Conservation (phyloP, 352 stramenopile genomes). For the Phytophthora foliorum region DNA sequence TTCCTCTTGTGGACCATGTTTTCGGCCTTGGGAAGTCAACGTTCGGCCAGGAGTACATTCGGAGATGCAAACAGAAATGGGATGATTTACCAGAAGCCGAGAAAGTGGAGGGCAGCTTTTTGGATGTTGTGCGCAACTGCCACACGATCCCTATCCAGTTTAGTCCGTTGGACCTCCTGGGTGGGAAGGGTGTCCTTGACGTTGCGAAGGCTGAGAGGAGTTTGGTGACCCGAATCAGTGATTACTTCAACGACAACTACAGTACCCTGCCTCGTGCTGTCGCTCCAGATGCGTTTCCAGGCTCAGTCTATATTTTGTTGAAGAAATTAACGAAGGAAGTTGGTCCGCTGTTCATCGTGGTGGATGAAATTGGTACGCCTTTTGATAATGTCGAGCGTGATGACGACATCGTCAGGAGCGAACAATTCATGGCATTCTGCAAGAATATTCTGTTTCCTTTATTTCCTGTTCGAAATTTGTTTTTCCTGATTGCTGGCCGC, state of each 20-base stretch:
- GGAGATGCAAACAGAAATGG: conserved; percentile 10
- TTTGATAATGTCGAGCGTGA: background rate
- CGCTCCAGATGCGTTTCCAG: background rate
- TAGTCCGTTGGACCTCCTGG: background rate
- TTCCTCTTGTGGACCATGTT: conserved; percentile 29
- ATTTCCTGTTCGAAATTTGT: conserved; percentile 9
- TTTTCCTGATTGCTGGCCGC: conserved; percentile 30
- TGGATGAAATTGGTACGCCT: conserved; percentile 21
- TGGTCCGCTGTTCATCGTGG: conserved; percentile 34
- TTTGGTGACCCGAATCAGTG: background rate
- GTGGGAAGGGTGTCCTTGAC: background rate
- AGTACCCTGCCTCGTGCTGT: background rate
- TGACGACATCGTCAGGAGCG: background rate
- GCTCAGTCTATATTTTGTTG: background rate
- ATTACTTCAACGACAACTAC: background rate
- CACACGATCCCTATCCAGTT: conserved; percentile 18
- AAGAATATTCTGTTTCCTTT: background rate
- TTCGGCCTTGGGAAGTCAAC: conserved; percentile 20
- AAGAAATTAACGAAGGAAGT: conserved; percentile 24
- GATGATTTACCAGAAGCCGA: background rate
- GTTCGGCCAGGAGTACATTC: conserved; percentile 21
- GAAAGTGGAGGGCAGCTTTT: background rate
- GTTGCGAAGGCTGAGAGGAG: background rate
- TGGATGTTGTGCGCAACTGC: conserved; percentile 7
- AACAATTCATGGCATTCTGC: conserved; percentile 5